Evolutionary conservation across 2,329 filamentous ascomycete species (phyloP).

Genomic region (Beauveria sp.): DNA sequence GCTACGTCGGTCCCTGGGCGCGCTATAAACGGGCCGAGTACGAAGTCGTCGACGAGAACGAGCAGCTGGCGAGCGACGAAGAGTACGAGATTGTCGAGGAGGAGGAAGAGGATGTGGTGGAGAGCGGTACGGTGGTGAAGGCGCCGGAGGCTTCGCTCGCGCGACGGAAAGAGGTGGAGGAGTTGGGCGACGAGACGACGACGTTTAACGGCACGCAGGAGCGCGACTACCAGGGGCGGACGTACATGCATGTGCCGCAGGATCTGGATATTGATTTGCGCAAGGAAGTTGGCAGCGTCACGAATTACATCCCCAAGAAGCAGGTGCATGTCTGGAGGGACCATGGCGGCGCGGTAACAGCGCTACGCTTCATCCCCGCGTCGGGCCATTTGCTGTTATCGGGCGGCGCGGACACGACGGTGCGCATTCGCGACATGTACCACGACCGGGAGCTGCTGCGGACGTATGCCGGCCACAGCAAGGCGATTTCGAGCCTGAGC

Average conservation of each 20-base stretch:
- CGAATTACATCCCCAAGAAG: conserved; percentile 94
- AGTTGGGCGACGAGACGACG: conserved; percentile 66
- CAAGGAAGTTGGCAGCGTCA: conserved; percentile 70
- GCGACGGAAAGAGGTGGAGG: conserved; percentile 50
- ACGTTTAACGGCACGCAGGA: conserved; percentile 78
- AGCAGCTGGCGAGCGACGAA: conserved; percentile 69
- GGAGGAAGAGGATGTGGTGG: conserved; percentile 64
- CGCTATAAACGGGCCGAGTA: conserved; percentile 67
- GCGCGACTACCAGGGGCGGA: conserved; percentile 89
- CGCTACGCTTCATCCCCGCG: conserved; percentile 79
- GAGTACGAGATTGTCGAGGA: conserved; percentile 74
- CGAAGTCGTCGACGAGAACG: conserved; percentile 65
- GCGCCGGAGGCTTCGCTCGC: conserved; percentile 48
- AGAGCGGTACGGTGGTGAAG: conserved; percentile 53
- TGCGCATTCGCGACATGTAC: conserved; percentile 94
- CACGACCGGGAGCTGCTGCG: conserved; percentile 82
- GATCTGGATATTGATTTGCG: conserved; percentile 79
- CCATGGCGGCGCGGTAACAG: conserved; percentile 77
- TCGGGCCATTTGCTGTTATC: conserved; percentile 86
- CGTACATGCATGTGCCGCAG: conserved; percentile 95
- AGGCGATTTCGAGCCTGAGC: conserved; percentile 80
- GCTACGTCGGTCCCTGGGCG: conserved; percentile 90
- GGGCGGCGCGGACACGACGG: conserved; percentile 79
- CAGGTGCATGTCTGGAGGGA: conserved; percentile 83
- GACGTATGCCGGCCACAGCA: conserved; percentile 85